Evolutionary conservation across 1,284 basidiomycete species (phyloP).

Genomic region (Rhodotorula glutinis): DNA sequence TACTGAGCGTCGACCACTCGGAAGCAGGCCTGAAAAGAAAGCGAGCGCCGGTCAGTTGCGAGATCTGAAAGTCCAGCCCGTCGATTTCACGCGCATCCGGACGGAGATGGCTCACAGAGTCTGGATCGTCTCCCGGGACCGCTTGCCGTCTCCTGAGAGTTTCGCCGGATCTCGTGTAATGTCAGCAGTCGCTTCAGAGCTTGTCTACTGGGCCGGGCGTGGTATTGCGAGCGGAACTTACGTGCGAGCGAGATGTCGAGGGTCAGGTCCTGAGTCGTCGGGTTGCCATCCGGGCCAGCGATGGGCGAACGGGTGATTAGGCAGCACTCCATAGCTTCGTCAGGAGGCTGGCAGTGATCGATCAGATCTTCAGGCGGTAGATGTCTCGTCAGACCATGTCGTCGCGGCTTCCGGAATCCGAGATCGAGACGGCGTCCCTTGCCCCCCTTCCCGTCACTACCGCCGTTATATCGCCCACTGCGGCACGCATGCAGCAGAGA

Average conservation of each 20-base stretch:
- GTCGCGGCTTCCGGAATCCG: too few species aligned
- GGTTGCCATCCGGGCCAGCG: constrained; percentile 13
- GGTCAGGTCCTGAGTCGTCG: constrained; percentile 19
- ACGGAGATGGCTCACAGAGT: constrained; percentile 6
- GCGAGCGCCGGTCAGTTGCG: neutral
- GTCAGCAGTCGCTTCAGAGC: neutral
- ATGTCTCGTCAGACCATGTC: too few species aligned
- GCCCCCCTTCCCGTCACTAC: too few species aligned
- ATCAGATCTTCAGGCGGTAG: too few species aligned
- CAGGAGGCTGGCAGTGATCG: too few species aligned
- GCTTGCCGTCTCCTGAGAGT: constrained; percentile 4
- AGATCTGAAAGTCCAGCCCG: neutral
- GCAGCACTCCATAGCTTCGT: constrained; percentile 22
- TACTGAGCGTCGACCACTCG: constrained; percentile 23
- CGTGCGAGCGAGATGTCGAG: constrained; percentile 24
- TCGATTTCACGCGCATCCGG: neutral
- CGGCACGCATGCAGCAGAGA: too few species aligned
- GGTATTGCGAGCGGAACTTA: neutral
- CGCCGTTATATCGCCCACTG: too few species aligned
- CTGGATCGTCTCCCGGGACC: constrained; percentile 1
- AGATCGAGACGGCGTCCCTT: too few species aligned
- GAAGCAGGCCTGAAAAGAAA: constrained; percentile 10
- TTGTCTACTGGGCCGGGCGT: neutral
- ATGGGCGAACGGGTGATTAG: constrained; percentile 11
- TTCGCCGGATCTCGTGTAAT: too few species aligned